Evolutionary conservation across 2,329 filamentous ascomycete genomes (phyloP).

Genomic region (Aspergillus japonicus): DNA sequence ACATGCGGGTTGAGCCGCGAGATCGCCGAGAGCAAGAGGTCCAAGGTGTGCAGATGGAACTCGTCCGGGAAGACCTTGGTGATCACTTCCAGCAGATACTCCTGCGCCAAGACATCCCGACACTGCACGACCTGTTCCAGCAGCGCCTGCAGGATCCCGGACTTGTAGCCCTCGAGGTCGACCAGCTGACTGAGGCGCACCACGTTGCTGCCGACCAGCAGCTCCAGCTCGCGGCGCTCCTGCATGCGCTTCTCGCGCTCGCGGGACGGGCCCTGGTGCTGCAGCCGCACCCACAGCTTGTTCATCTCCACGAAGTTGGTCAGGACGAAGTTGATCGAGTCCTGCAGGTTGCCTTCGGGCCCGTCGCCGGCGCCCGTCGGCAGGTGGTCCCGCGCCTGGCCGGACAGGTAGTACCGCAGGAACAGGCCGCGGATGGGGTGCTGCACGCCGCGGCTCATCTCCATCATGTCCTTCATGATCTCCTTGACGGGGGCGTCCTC

Average conservation of each 20-base stretch:
- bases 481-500: constrained; percentile 98
- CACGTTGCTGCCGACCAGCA: constrained; percentile 94
- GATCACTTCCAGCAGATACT: constrained; percentile 96
- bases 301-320: constrained; percentile 99
- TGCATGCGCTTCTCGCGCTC: constrained; percentile 91
- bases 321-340: constrained; percentile 96
- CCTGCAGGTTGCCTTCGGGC: constrained; percentile 90
- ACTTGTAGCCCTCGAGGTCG: constrained; percentile 91
- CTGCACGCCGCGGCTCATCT: constrained; percentile 97
- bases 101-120: constrained; percentile 91
- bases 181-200: constrained; percentile 93
- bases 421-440: constrained; percentile 95
- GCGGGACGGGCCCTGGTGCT: constrained; percentile 94
- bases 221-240: constrained; percentile 90
- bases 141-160: constrained; percentile 80
- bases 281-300: constrained; percentile 95
- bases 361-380: constrained; percentile 81
- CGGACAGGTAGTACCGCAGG: constrained; percentile 91
- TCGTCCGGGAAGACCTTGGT: constrained; percentile 99
- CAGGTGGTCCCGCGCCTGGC: constrained; percentile 86
- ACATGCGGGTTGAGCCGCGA: constrained; percentile 92
- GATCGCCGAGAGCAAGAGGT: constrained; percentile 90
- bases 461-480: constrained; percentile 99
- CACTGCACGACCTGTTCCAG: constrained; percentile 98
- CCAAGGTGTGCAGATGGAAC: constrained; percentile 93